phyloP scores from a whole-genome alignment of 2,329 filamentous ascomycete genomes.

The Hypoxylon sp. region DNA sequence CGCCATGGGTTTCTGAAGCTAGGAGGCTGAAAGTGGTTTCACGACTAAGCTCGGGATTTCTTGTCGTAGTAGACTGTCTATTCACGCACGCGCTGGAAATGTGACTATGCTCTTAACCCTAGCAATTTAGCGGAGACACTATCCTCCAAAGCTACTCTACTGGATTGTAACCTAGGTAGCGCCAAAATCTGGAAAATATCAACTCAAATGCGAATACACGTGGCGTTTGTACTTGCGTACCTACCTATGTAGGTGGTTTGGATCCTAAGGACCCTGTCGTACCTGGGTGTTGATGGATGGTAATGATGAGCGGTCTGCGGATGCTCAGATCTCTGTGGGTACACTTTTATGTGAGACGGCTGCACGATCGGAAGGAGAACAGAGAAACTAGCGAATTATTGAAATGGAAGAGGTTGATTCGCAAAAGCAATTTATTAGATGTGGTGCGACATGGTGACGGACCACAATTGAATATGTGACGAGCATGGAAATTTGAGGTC shows the following conservation, averaged over 20 bases:
- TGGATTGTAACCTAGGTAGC: constrained; percentile 67
- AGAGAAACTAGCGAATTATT: not conserved
- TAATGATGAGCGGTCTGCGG: not conserved
- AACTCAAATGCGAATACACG: constrained; percentile 60
- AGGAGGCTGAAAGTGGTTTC: not conserved
- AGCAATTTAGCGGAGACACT: constrained; percentile 57
- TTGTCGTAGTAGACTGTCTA: not conserved
- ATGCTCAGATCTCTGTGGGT: constrained; percentile 2
- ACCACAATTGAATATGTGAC: constrained; percentile 31
- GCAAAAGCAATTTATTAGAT: constrained; percentile 24
- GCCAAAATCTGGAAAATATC: constrained; percentile 54
- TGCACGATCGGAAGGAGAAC: not conserved
- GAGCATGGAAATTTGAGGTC: constrained; percentile 28
- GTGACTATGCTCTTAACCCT: not conserved
- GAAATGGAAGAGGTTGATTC: constrained; percentile 17
- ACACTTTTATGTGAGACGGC: constrained; percentile 11
- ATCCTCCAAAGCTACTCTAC: constrained; percentile 68
- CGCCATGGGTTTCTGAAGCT: not conserved
- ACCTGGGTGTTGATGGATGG: constrained; percentile 7
- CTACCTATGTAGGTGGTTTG: no score
- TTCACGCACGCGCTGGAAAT: not conserved
- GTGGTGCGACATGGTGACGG: constrained; percentile 32
- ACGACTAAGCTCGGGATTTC: not conserved
- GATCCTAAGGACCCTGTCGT: constrained; percentile 13
- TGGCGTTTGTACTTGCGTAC: constrained; percentile 62